Percentiles rank a stretch among this genome's conserved stretches.
Evolutionary conservation across 78 protist genomes (phyloP).

Genomic region (Dictyostelium purpureum): DNA sequence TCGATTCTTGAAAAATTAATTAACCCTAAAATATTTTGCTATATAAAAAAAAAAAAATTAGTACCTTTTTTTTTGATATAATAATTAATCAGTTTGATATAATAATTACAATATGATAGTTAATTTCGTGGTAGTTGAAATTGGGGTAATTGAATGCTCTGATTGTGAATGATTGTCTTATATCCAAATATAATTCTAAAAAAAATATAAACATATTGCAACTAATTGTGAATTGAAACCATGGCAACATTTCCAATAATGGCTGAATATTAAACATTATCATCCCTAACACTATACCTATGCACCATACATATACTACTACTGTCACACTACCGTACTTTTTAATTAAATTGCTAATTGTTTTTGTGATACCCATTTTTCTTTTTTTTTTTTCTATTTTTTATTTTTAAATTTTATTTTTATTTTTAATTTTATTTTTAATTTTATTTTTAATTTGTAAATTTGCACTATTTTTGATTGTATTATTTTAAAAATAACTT

Average conservation of each 20-base stretch:
- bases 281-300: slow-evolving; percentile 42
- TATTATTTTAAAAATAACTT: too few species aligned
- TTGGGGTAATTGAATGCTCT: slow-evolving; percentile 32
- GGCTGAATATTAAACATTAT: slow-evolving; percentile 56
- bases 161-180: slow-evolving; percentile 59
- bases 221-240: slow-evolving; percentile 58
- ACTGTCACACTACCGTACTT: neutral
- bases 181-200: slow-evolving; percentile 59
- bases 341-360: neutral
- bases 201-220: slow-evolving; percentile 63
- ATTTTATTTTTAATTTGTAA: too few species aligned
- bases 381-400: neutral
- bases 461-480: too few species aligned
- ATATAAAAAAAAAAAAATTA: too few species aligned
- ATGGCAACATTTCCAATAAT: slow-evolving; percentile 28
- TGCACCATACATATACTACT: slow-evolving; percentile 28
- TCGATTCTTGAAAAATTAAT: slow-evolving; percentile 66
- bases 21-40: slow-evolving; percentile 71
- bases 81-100: too few species aligned
- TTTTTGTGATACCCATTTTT: neutral
- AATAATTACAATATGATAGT: slow-evolving; percentile 56
- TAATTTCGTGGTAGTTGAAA: slow-evolving; percentile 25
- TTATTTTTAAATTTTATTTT: neutral
- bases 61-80: too few species aligned
- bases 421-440: neutral